Evolutionary conservation across 208 protist genomes (phyloP).

Genomic region (Trypanosoma platydactyli): DNA sequence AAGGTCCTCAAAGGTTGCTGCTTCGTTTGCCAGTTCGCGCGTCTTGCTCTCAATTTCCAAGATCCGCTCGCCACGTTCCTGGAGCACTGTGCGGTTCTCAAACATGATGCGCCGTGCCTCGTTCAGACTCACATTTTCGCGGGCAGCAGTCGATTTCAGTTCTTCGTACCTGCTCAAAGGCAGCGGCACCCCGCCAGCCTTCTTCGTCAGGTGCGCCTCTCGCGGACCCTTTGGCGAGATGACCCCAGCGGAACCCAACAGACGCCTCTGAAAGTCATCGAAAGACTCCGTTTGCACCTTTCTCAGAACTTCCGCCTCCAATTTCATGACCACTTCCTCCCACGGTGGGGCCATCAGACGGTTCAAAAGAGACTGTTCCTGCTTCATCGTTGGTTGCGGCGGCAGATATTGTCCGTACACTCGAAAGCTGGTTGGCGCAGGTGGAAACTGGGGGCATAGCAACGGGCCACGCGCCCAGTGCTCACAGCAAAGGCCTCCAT

Average conservation of each 20-base stretch:
- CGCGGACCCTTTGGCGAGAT: no score
- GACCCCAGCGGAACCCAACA: not conserved
- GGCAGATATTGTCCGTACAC: constrained; percentile 64
- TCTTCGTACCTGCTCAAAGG: constrained; percentile 63
- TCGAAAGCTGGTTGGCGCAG: constrained; percentile 63
- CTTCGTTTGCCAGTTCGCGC: constrained; percentile 64
- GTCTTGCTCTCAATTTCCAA: constrained; percentile 61
- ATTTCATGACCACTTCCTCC: constrained; percentile 74
- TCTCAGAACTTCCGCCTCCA: constrained; percentile 61
- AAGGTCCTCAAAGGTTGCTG: constrained; percentile 71
- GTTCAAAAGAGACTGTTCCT: constrained; percentile 82
- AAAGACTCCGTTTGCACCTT: constrained; percentile 15
- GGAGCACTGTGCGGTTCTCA: constrained; percentile 66
- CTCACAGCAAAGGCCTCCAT: not conserved
- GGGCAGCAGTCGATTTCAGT: constrained; percentile 74
- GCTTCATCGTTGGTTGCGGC: constrained; percentile 65
- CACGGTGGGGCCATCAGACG: constrained; percentile 79
- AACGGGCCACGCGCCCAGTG: constrained; percentile 11
- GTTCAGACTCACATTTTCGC: constrained; percentile 76
- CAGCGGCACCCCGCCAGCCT: constrained; percentile 5
- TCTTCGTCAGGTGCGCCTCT: no score
- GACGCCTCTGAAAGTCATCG: constrained; percentile 7
- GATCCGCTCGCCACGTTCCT: constrained; percentile 71
- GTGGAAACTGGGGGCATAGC: constrained; percentile 30
- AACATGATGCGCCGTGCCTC: constrained; percentile 85